Evolutionary conservation across 164 flowering plant genomes (phyloP).

Genomic region (Vitis labrusca): DNA sequence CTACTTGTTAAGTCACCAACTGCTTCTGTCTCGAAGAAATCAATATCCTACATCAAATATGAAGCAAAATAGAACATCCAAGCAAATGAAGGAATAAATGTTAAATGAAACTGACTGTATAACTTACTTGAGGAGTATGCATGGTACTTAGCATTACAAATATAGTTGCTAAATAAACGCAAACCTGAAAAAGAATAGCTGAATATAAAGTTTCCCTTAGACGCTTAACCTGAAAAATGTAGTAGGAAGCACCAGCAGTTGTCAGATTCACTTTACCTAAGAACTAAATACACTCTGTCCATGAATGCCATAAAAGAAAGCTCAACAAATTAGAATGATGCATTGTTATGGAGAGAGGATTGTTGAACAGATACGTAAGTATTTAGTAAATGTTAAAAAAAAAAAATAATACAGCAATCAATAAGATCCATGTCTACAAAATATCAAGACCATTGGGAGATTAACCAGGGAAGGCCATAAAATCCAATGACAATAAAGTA

Average conservation of each 20-base stretch:
- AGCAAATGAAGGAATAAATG: background rate
- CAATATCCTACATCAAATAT: slow-evolving; percentile 30
- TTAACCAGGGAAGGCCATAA: background rate
- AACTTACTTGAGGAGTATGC: background rate
- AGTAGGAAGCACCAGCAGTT: background rate
- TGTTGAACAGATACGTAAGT: background rate
- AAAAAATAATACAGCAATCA: background rate
- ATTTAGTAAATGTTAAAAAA: background rate
- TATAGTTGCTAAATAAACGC: background rate
- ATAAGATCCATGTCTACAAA: background rate
- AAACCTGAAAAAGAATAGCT: slow-evolving; percentile 29
- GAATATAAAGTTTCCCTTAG: slow-evolving; percentile 25
- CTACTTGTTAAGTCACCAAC: slow-evolving; percentile 40
- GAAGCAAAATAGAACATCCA: background rate
- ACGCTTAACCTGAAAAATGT: slow-evolving; percentile 27
- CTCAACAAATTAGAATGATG: background rate
- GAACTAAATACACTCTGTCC: background rate
- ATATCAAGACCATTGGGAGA: background rate
- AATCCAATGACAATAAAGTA: background rate
- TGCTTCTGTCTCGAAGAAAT: slow-evolving; percentile 27
- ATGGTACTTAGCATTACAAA: background rate
- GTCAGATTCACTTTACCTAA: background rate
- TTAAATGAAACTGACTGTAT: background rate
- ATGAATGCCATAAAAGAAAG: background rate
- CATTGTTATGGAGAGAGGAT: background rate